Evolutionary conservation across 306 rosid species (phyloP).

Genomic region (Begonia masoniana): DNA sequence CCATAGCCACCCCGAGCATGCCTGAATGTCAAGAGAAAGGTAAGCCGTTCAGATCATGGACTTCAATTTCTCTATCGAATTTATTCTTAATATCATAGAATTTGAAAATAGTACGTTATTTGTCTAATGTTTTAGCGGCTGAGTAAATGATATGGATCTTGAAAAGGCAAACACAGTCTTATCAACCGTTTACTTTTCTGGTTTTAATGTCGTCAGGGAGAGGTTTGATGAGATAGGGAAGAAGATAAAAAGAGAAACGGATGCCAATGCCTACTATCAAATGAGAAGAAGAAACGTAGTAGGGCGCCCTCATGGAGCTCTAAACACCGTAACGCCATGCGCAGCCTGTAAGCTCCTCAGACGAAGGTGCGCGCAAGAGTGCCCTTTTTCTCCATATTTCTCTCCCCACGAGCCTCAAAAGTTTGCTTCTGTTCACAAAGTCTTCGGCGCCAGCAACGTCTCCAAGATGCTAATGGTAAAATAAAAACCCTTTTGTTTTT

Average conservation of each 20-base stretch:
- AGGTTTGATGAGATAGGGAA: slow-evolving; percentile 82
- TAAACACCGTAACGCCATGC: slow-evolving; percentile 79
- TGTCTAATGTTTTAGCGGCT: background rate
- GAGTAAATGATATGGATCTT: too few species aligned
- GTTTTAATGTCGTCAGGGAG: slow-evolving; percentile 27
- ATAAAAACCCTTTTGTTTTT: background rate
- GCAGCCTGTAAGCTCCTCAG: slow-evolving; percentile 85
- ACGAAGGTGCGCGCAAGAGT: slow-evolving; percentile 82
- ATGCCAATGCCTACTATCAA: slow-evolving; percentile 19
- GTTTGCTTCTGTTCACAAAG: slow-evolving; percentile 89
- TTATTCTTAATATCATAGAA: background rate
- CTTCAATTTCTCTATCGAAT: too few species aligned
- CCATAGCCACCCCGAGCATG: background rate
- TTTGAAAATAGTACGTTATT: background rate
- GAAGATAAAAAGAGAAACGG: slow-evolving; percentile 72
- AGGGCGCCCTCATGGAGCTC: slow-evolving; percentile 3
- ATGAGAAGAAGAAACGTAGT: slow-evolving; percentile 40
- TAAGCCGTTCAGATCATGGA: background rate
- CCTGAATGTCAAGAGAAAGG: background rate
- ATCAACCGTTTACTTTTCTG: too few species aligned
- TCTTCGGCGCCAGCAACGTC: slow-evolving; percentile 91
- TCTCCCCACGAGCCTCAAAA: slow-evolving; percentile 91
- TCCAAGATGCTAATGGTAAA: slow-evolving; percentile 88
- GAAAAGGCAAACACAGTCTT: too few species aligned
- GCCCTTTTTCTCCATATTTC: slow-evolving; percentile 89